These are phyloP conservation scores for Naegleria lovaniensis DNA, from an alignment of 208 protist genomes.

Conservation along the genomic window DNA sequence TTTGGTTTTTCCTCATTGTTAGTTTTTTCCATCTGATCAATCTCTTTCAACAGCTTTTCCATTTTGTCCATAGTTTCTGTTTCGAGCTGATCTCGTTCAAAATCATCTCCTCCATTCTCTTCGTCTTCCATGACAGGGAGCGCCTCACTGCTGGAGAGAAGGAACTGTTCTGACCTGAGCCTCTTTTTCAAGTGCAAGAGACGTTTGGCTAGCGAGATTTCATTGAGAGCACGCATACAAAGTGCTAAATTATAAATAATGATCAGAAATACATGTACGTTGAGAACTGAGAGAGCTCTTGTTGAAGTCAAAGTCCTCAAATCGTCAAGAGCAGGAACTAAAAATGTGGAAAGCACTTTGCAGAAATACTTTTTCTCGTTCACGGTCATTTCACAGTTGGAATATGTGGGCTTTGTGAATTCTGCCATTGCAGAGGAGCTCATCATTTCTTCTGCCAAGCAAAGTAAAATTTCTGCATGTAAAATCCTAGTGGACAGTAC, in stretches of 20 bases:
- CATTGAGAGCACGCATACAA: not conserved
- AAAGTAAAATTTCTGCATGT: slow-evolving; percentile 10
- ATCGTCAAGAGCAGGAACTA: not conserved
- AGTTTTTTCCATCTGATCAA: not conserved
- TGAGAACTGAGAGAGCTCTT: not conserved
- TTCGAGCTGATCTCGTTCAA: not conserved
- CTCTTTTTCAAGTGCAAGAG: not conserved
- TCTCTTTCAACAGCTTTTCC: not conserved
- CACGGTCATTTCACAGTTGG: not conserved
- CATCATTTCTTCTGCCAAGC: not conserved
- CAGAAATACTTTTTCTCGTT: not conserved
- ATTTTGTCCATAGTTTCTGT: not conserved
- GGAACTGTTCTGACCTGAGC: not conserved
- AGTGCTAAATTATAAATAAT: not conserved
- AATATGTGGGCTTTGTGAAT: not conserved
- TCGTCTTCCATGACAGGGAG: not conserved
- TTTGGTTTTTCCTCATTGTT: not conserved
- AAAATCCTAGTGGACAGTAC: not conserved
- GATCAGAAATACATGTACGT: not conserved
- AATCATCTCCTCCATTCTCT: not conserved
- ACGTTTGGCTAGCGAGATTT: not conserved
- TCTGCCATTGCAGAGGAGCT: not conserved
- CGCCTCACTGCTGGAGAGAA: not conserved
- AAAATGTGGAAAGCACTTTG: not conserved
- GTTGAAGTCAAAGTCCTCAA: not conserved